Conservation (phyloP, 2,329 filamentous ascomycete species). For the Cladosporium halotolerans region DNA sequence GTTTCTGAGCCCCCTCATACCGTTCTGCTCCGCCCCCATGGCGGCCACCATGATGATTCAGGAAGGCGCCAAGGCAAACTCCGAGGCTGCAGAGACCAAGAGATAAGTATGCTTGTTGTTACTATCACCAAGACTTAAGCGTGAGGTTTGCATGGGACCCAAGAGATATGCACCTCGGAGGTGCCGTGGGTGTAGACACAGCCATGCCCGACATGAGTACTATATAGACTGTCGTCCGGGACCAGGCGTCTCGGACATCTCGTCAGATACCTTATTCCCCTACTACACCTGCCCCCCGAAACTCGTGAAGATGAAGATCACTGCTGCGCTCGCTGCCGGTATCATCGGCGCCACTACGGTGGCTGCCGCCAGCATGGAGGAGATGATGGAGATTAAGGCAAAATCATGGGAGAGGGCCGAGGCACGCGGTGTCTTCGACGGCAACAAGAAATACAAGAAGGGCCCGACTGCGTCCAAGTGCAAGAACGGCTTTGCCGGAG, state of each 20-base stretch:
- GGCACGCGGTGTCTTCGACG: conserved; percentile 7
- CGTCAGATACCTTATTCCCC: neutral
- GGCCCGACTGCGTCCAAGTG: conserved; percentile 22
- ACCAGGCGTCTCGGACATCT: neutral
- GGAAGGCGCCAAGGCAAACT: neutral
- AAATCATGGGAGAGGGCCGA: conserved; percentile 6
- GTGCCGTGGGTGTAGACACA: no score
- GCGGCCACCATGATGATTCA: neutral
- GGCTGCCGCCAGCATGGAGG: conserved; percentile 8
- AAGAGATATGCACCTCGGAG: neutral
- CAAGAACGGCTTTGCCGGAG: conserved; percentile 33
- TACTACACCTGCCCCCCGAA: neutral
- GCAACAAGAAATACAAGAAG: conserved; percentile 12
- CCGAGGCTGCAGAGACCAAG: neutral
- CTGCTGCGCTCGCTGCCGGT: conserved; percentile 7
- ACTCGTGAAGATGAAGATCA: conserved; percentile 3
- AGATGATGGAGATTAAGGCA: conserved; percentile 8
- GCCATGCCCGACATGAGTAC: neutral
- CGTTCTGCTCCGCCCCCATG: neutral
- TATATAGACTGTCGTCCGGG: neutral
- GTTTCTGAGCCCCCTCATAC: neutral
- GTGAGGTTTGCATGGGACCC: neutral
- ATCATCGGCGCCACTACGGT: conserved; percentile 8
- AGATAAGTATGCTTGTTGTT: conserved; percentile 1
- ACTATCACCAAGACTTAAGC: conserved; percentile 4